A percentile compares a stretch with the other conserved stretches of the same genome.
Evolutionary conservation across 164 flowering plant genomes (phyloP).

Genomic region (Umbilicus rupestris): DNA sequence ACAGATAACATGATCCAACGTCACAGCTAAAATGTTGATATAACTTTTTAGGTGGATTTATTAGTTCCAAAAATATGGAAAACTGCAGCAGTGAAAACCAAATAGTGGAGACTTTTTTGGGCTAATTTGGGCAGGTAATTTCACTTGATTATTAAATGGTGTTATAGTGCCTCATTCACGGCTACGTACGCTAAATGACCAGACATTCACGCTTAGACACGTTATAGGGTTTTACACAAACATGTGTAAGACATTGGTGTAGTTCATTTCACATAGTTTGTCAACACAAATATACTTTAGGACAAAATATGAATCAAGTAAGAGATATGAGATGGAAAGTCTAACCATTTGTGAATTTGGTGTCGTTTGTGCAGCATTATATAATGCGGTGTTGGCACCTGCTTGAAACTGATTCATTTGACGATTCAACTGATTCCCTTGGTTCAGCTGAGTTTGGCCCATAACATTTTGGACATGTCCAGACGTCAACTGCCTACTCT

Average conservation of each 20-base stretch:
- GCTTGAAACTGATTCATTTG: slow-evolving; percentile 71
- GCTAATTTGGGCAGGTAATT: no score
- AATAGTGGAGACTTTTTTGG: no score
- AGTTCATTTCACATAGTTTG: neutral
- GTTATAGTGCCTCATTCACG: no score
- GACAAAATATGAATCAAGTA: neutral
- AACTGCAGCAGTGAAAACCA: no score
- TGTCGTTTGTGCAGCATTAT: slow-evolving; percentile 72
- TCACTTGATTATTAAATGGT: no score
- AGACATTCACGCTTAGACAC: no score
- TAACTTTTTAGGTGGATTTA: no score
- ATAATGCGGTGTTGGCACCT: slow-evolving; percentile 65
- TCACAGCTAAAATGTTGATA: no score
- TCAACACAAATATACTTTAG: neutral
- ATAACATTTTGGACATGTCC: slow-evolving; percentile 67
- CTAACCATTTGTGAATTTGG: slow-evolving; percentile 78
- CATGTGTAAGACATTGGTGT: neutral
- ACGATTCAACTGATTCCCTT: slow-evolving; percentile 72
- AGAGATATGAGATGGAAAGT: slow-evolving; percentile 5
- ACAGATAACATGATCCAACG: no score
- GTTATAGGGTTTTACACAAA: no score
- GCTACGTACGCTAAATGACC: no score
- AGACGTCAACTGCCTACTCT: slow-evolving; percentile 63
- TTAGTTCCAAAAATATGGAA: no score
- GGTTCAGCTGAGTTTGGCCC: slow-evolving; percentile 72